These are phyloP conservation scores for Dichotomocladium elegans DNA, from an alignment of 371 early-diverging fungal genomes.

Conservation along the genomic window DNA sequence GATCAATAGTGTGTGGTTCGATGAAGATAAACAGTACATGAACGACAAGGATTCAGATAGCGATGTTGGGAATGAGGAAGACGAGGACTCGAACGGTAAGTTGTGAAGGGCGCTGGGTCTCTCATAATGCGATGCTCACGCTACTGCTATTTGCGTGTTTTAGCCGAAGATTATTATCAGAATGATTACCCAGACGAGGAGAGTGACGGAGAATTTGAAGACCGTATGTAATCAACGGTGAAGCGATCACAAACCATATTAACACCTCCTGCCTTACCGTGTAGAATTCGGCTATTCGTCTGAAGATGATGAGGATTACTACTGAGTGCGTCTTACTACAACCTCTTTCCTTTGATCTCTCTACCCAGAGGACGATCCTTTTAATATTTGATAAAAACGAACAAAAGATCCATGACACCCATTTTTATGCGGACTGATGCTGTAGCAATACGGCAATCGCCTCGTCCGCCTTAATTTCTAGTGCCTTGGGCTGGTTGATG, in stretches of 20 bases:
- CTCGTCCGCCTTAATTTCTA: conserved; percentile 41
- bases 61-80: conserved; percentile 49
- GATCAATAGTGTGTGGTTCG: conserved; percentile 47
- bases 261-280: no score
- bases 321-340: neutral
- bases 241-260: no score
- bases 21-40: conserved; percentile 46
- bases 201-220: conserved; percentile 42
- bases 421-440: conserved; percentile 13
- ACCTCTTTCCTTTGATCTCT: neutral
- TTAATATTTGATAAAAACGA: neutral
- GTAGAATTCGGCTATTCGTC: conserved; percentile 7
- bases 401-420: no score
- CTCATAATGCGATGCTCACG: no score
- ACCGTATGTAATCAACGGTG: conserved; percentile 26
- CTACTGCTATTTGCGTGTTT: neutral
- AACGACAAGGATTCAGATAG: conserved; percentile 51
- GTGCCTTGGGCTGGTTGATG: conserved; percentile 68
- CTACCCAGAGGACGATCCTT: neutral
- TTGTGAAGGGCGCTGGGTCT: no score
- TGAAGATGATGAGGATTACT: conserved; percentile 2
- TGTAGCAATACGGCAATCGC: conserved; percentile 23
- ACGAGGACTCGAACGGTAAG: conserved; percentile 60
- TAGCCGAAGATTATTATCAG: conserved; percentile 64
- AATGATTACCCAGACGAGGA: conserved; percentile 65